These are phyloP conservation scores for Colletotrichum destructivum DNA, from an alignment of 2,329 filamentous ascomycete species.

Conservation along the genomic window DNA sequence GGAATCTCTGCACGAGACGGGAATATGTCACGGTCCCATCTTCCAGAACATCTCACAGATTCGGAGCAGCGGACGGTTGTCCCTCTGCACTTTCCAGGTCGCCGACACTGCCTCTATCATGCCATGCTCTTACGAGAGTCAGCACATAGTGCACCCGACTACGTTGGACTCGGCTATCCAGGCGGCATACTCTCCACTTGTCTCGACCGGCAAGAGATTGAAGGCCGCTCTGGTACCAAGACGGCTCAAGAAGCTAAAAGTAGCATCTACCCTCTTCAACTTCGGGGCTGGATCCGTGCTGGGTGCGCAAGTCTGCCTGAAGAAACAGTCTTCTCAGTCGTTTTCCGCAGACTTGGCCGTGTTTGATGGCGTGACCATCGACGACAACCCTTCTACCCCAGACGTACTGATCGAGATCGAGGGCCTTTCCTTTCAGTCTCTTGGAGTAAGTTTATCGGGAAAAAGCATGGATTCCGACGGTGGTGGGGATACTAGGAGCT, in stretches of 20 bases:
- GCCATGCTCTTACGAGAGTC: conserved; percentile 51
- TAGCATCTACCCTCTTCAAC: not conserved
- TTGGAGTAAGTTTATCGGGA: not conserved
- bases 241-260: not conserved
- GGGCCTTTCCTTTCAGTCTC: not conserved
- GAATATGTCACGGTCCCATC: not conserved
- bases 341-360: conserved; percentile 39
- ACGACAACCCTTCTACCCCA: not conserved
- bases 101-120: conserved; percentile 12
- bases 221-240: not conserved
- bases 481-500: not conserved
- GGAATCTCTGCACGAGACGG: conserved; percentile 1
- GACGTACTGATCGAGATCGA: not conserved
- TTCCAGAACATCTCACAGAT: conserved; percentile 12
- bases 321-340: conserved; percentile 1
- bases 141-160: conserved; percentile 3
- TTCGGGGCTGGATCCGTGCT: not conserved
- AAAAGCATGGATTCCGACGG: not conserved
- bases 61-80: not conserved
- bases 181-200: conserved; percentile 50
- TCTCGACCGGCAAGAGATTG: not conserved
- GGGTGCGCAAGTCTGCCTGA: not conserved
- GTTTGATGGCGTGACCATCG: conserved; percentile 44
- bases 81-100: not conserved
- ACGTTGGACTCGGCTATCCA: conserved; percentile 7